Conservation (phyloP, 2,329 filamentous ascomycete genomes). For the Phyllosticta citriasiana region DNA sequence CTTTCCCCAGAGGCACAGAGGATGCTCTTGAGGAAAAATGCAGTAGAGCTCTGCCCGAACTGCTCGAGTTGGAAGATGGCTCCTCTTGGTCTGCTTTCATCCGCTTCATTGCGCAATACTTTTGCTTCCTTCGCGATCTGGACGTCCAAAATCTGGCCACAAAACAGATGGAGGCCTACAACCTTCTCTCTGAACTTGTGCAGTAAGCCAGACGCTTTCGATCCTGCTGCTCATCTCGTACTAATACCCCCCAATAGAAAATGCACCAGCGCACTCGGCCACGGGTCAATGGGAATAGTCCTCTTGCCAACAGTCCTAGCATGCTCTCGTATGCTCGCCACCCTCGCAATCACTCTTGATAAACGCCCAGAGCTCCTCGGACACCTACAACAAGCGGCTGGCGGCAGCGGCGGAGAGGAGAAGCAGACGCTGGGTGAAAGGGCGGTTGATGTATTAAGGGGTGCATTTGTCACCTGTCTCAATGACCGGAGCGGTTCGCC, state of each 20-base stretch:
- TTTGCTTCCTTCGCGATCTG: constrained; percentile 72
- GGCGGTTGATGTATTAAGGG: constrained; percentile 79
- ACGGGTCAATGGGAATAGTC: constrained; percentile 69
- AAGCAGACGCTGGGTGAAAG: constrained; percentile 74
- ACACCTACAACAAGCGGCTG: constrained; percentile 38
- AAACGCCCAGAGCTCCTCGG: constrained; percentile 67
- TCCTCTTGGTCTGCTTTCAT: constrained; percentile 68
- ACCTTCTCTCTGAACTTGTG: constrained; percentile 61
- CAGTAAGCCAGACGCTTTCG: constrained; percentile 47
- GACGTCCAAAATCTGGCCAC: constrained; percentile 56
- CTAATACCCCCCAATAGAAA: constrained; percentile 44
- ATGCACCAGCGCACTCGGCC: constrained; percentile 70
- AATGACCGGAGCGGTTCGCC: constrained; percentile 65
- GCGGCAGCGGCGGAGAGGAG: constrained; percentile 43
- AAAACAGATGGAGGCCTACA: constrained; percentile 53
- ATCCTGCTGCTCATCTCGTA: neutral
- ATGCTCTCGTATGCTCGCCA: constrained; percentile 68
- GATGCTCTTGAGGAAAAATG: constrained; percentile 54
- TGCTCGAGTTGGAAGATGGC: constrained; percentile 36
- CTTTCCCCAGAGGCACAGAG: constrained; percentile 41
- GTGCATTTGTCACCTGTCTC: constrained; percentile 82
- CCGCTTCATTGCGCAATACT: constrained; percentile 70
- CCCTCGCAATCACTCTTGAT: constrained; percentile 75
- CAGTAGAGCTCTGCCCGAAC: constrained; percentile 51
- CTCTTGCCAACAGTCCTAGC: constrained; percentile 77